Evolutionary conservation across 257 asterid species (phyloP).

Genomic region (Fraxinus cuspidata): DNA sequence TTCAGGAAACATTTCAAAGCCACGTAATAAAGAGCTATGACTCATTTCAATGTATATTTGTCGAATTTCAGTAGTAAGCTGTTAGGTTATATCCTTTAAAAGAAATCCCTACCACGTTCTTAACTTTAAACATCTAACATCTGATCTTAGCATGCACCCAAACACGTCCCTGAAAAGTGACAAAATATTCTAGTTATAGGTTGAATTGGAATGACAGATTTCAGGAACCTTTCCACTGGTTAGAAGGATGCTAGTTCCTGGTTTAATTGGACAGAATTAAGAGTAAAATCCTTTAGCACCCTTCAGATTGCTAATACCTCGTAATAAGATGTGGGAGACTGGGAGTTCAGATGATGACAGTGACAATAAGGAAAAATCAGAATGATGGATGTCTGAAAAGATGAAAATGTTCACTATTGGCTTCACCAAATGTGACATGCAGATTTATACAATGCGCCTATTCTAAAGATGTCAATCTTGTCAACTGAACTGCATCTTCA

Average conservation of each 20-base stretch:
- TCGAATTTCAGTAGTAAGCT: not conserved
- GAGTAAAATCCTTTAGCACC: slow-evolving; percentile 6
- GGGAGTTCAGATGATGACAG: slow-evolving; percentile 1
- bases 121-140: slow-evolving; percentile 4
- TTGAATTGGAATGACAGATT: slow-evolving; percentile 13
- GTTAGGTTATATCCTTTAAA: slow-evolving; percentile 9
- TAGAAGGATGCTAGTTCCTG: not conserved
- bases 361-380: slow-evolving; percentile 27
- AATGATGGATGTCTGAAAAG: slow-evolving; percentile 33
- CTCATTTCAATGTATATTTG: slow-evolving; percentile 7
- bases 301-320: not conserved
- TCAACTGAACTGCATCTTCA: slow-evolving; percentile 13
- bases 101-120: slow-evolving; percentile 8
- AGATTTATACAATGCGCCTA: slow-evolving; percentile 62
- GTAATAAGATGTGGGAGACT: not conserved
- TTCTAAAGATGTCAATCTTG: not conserved
- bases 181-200: not conserved
- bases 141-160: not conserved
- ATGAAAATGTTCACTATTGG: slow-evolving; percentile 47
- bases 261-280: slow-evolving; percentile 8
- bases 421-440: slow-evolving; percentile 57
- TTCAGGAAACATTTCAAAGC: slow-evolving; percentile 10
- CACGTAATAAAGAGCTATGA: not conserved
- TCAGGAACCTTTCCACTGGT: slow-evolving; percentile 14
- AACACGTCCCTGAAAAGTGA: not conserved